Evolutionary conservation across 192 early-diverging fungal genomes (phyloP), one percentile per base, ranked within the genome.

Genomic region (Backusella sp.): DNA sequence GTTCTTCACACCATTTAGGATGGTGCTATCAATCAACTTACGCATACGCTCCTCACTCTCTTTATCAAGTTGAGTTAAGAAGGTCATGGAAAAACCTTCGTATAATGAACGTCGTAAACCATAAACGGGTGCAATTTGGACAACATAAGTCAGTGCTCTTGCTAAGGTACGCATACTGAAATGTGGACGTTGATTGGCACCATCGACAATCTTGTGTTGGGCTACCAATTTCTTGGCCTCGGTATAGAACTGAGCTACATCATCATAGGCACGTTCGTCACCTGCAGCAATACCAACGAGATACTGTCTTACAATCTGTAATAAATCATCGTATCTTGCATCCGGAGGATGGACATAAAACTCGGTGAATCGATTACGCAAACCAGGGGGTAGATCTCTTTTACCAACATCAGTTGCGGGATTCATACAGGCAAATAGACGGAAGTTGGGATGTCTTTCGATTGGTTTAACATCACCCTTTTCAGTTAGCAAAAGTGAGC

Each of bases 401-500:
- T 99, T 99, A 67, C 97, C 97, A 0, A 97, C 96, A 85, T 99
- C 98, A 35, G 93, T 99, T 21, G 98, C 92, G 37, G 98, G 98
- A 81, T 99, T 99, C 97, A 99, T 99, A 83, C 98, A 99, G 2
- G 93, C 95, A 82, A 99, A 99, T 4, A 99, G 84, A 4, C 98
- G 86, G 86, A 99, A 99, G 46, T 92, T 92, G 8, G 92, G 91
- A 80, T 99, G 98, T 53, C 98, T 90, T 7, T 86, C 79, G 8
- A 99, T 86, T 9, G 93, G 93, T 73, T 90, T 86, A n/a, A 87
- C 90, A 79, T 96, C 96, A 36, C 97, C 98, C 23, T 95, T 90
- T 75, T 99, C 98, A 4, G 97, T 90, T 62, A 99, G 85, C 14
- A 98, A 78, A 41, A 99, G 79, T 41, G 94, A 94, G 9, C 95